Percentiles rank a stretch among this genome's conserved stretches.
Conservation (phyloP, 2,329 filamentous ascomycete species). For the Nakataea oryzae region DNA sequence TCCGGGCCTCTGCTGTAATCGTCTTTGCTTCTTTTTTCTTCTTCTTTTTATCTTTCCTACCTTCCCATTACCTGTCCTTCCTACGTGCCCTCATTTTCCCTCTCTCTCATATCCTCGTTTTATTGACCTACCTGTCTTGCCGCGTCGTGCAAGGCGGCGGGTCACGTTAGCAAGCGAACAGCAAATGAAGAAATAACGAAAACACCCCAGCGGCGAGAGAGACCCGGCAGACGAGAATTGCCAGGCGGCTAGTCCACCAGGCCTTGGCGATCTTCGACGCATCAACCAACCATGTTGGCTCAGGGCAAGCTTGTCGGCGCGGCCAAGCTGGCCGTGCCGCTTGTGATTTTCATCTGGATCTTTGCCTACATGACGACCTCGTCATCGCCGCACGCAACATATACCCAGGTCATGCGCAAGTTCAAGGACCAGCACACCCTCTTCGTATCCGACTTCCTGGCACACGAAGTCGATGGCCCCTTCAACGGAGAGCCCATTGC, state of each 20-base stretch:
- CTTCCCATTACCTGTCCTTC: background rate
- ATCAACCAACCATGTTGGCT: background rate
- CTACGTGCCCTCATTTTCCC: background rate
- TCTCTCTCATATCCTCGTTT: background rate
- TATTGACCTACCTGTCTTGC: background rate
- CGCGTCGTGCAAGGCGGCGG: background rate
- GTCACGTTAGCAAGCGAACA: background rate
- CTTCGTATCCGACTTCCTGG: slow-evolving; percentile 22
- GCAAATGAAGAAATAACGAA: background rate
- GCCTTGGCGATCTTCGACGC: background rate
- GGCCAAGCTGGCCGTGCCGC: slow-evolving; percentile 9
- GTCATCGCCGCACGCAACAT: slow-evolving; percentile 5
- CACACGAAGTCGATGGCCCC: slow-evolving; percentile 19
- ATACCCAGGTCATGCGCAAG: slow-evolving; percentile 11
- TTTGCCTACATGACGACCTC: slow-evolving; percentile 10
- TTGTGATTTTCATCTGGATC: slow-evolving; percentile 12
- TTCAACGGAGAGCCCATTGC: slow-evolving; percentile 20
- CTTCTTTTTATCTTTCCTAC: background rate
- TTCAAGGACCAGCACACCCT: slow-evolving; percentile 20
- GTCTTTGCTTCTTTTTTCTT: too few relatives aligned
- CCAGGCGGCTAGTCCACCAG: too few relatives aligned
- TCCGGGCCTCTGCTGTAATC: too few relatives aligned
- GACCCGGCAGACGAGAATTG: background rate
- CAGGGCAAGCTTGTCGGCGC: background rate
- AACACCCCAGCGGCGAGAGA: background rate